These are phyloP conservation scores for Neurospora cerealis DNA, from an alignment of 495 filamentous ascomycete species.

Conservation along the genomic window DNA sequence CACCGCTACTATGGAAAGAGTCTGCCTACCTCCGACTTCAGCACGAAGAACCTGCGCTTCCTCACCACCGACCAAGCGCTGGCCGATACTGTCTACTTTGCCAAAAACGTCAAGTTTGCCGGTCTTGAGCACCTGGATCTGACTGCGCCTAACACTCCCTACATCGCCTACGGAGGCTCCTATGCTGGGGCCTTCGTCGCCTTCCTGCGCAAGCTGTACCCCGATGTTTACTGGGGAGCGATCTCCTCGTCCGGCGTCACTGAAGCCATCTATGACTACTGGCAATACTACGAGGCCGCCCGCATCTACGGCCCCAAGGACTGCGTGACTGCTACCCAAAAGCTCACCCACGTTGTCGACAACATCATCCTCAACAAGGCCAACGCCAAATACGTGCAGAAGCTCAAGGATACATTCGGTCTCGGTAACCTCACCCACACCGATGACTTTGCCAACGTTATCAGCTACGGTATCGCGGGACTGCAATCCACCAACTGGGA, in stretches of 20 bases:
- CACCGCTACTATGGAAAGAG: constrained; percentile 65
- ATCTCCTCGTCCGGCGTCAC: constrained; percentile 65
- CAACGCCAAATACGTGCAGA: constrained; percentile 28
- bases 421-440: constrained; percentile 46
- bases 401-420: constrained; percentile 53
- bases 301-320: constrained; percentile 38
- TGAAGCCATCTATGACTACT: constrained; percentile 60
- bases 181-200: constrained; percentile 67
- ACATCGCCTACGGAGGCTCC: constrained; percentile 63
- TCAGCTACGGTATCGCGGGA: constrained; percentile 39
- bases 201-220: constrained; percentile 59
- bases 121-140: constrained; percentile 54
- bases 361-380: constrained; percentile 47
- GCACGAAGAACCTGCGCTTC: constrained; percentile 57
- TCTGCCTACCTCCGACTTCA: constrained; percentile 47
- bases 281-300: constrained; percentile 60
- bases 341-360: constrained; percentile 52
- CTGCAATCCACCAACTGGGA: constrained; percentile 67
- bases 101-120: constrained; percentile 51
- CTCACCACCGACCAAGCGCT: constrained; percentile 66
- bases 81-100: constrained; percentile 65
- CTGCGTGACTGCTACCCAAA: constrained; percentile 47
- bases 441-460: constrained; percentile 50
- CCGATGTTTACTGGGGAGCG: constrained; percentile 56
- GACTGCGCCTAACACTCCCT: constrained; percentile 47